A percentile compares a stretch with the other conserved stretches of the same genome.
Evolutionary conservation across 352 stramenopile genomes (phyloP).

Genomic region (Albugo laibachii): DNA sequence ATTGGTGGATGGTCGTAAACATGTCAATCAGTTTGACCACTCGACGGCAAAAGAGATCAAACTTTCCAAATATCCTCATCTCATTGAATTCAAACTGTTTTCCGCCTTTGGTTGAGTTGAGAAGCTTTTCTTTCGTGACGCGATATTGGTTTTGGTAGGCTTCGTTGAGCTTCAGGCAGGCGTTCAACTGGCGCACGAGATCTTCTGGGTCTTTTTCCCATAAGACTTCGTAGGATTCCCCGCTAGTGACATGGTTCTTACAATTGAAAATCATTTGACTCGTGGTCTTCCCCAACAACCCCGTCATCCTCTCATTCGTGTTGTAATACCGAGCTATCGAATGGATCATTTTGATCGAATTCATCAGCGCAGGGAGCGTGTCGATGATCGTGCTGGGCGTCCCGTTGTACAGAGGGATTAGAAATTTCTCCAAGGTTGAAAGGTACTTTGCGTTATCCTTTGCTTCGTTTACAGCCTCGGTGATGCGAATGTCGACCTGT

Average conservation of each 20-base stretch:
- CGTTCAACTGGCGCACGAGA: conserved; percentile 63
- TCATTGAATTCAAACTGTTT: conserved; percentile 85
- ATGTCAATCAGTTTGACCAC: conserved; percentile 85
- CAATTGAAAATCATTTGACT: conserved; percentile 80
- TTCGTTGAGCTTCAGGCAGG: conserved; percentile 74
- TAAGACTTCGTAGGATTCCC: conserved; percentile 32
- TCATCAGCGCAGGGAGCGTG: conserved; percentile 70
- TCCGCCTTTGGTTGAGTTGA: conserved; percentile 69
- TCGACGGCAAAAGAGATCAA: conserved; percentile 78
- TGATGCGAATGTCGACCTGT: conserved; percentile 78
- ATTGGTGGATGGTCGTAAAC: conserved; percentile 86
- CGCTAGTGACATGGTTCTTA: conserved; percentile 42
- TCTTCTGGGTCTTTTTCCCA: conserved; percentile 43
- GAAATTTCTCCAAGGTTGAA: conserved; percentile 64
- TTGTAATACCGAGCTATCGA: conserved; percentile 80
- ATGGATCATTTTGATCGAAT: conserved; percentile 82
- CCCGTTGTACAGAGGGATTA: conserved; percentile 60
- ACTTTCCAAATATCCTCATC: conserved; percentile 82
- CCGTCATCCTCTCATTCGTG: conserved; percentile 80
- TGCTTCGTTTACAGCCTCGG: conserved; percentile 58
- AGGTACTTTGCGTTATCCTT: conserved; percentile 81
- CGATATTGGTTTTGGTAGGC: conserved; percentile 84
- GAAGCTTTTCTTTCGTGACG: conserved; percentile 72
- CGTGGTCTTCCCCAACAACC: conserved; percentile 82
- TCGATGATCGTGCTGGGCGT: conserved; percentile 44